Base-by-base conservation (phyloP, 306 rosid genomes). In the Lathyrus sativus region DNA sequence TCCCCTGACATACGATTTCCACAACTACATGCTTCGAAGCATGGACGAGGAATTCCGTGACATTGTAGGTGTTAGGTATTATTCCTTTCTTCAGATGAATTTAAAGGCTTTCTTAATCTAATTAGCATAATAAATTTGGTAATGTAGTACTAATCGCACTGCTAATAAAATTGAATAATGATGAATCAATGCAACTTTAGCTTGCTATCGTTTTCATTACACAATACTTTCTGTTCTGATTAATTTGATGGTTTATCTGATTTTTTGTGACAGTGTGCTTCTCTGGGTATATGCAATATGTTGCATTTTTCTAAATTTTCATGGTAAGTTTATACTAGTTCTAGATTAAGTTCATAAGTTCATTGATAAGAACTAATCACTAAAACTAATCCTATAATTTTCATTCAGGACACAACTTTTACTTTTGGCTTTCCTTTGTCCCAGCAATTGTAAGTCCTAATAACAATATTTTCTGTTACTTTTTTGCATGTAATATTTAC, bases 1-100 rank as follows among this genome's bases (percentile, higher is more conserved):
- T 76, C 96, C 96, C 51, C 69, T 85, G 51, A 78, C 84, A 41
- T 88, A 93, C n/a, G 84, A 93, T 82, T 93, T 93, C 79, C 98
- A 82, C 45, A 93, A 84, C 73, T 93, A 93, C 67, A 88, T 93
- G 93, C 87, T 93, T 54, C 91, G 97, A 67, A 93, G 97, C 90
- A 86, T 93, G 98, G 97, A 93, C 39, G 96, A 93, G 3, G 98
- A 93, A 53, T 90, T 93, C 67, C 85, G 95, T 8, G 90, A 90
- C 70, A 86, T 90, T 15, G 96, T 93, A 53, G 98, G 98, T 41
- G 76, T 93, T 60, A 90, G 96, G 97, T 93, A 70, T 4, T 28
- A n/a, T 53, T 49, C 58, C 42, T 67, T 14, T 64, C 39, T 54
- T 68, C 15, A 41, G 14, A 46, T 67, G 76, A 62, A 35, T 67